phyloP scores from a whole-genome alignment of 768 basidiomycete genomes.

The Lactarius sanguifluus region DNA sequence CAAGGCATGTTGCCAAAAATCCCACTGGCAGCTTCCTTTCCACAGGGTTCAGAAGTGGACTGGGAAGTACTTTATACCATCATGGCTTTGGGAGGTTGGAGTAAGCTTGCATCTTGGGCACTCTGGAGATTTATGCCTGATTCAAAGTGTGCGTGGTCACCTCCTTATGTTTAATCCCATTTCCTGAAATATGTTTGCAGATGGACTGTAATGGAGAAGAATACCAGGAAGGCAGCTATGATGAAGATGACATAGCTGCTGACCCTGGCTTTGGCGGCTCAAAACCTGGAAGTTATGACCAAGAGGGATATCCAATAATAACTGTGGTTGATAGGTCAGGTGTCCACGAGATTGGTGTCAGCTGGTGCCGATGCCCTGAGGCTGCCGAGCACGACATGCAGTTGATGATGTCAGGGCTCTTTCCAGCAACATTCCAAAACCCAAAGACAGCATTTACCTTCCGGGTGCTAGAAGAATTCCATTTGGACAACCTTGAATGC shows the following conservation, averaged over 20 bases:
- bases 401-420: not conserved
- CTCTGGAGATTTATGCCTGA: not conserved
- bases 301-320: not conserved
- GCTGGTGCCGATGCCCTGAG: conserved; percentile 2
- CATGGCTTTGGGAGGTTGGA: conserved; percentile 9
- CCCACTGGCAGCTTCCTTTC: conserved; percentile 7
- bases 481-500: no score
- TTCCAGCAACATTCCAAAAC: no score
- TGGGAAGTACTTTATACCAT: conserved; percentile 1
- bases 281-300: not conserved
- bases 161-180: not conserved
- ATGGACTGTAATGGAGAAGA: no score
- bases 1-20: not conserved
- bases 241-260: not conserved
- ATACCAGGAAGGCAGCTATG: not conserved
- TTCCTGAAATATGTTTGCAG: not conserved
- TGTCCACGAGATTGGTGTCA: conserved; percentile 10
- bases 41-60: conserved; percentile 12
- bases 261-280: not conserved
- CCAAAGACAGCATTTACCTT: no score
- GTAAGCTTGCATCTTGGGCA: conserved; percentile 12
- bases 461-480: no score
- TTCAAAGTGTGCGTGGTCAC: no score
- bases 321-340: not conserved
- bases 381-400: not conserved